A percentile compares a stretch with the other conserved stretches of the same genome.
These are phyloP conservation scores for Cordyceps tenuipes DNA, from an alignment of 2,329 filamentous ascomycete species.

Conservation along the genomic window DNA sequence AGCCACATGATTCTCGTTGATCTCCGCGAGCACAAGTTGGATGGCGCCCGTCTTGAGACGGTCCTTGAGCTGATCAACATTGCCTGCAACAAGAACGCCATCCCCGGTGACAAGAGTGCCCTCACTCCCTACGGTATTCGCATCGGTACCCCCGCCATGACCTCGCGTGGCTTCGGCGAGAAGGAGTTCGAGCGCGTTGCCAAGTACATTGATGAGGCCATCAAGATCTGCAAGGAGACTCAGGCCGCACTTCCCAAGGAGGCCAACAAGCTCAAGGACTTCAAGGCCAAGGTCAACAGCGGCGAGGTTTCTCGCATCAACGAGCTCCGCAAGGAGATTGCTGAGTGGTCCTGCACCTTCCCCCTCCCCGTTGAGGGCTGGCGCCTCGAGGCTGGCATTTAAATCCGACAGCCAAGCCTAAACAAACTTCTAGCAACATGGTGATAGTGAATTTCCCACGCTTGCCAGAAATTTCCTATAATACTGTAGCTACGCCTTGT, in stretches of 20 bases:
- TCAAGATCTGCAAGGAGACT: constrained; percentile 84
- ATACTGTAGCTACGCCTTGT: background rate
- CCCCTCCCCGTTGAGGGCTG: constrained; percentile 79
- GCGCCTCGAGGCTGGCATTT: constrained; percentile 53
- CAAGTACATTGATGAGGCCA: constrained; percentile 76
- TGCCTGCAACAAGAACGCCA: constrained; percentile 99
- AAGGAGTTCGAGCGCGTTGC: constrained; percentile 89
- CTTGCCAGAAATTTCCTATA: background rate
- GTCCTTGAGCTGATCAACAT: constrained; percentile 98
- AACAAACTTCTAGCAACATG: background rate
- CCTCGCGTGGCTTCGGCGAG: constrained; percentile 84
- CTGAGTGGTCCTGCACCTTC: constrained; percentile 79
- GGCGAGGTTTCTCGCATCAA: constrained; percentile 77
- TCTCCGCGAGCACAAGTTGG: constrained; percentile 76
- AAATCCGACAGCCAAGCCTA: constrained; percentile 21
- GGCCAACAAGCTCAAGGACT: constrained; percentile 99
- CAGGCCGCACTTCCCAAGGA: constrained; percentile 84
- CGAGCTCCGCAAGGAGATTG: constrained; percentile 80
- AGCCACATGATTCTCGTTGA: constrained; percentile 96
- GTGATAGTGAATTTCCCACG: background rate
- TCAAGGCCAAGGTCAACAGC: constrained; percentile 81
- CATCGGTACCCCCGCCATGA: constrained; percentile 97
- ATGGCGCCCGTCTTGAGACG: constrained; percentile 91
- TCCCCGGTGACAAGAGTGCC: constrained; percentile 94
- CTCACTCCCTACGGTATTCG: constrained; percentile 91